Conservation (phyloP, 768 basidiomycete species). For the Russula sp. region DNA sequence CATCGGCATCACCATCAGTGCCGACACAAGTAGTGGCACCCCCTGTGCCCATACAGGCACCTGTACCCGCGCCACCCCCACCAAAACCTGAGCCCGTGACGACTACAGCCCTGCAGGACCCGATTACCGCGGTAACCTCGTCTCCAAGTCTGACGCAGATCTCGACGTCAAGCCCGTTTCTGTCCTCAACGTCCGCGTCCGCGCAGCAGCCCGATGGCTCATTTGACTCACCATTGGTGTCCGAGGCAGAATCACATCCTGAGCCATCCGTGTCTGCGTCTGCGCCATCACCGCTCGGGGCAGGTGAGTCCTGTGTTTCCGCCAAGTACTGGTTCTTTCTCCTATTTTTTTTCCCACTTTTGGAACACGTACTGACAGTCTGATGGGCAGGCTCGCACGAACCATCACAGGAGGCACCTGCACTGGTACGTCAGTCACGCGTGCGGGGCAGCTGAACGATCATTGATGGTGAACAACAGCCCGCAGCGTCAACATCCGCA, state of each 20-base stretch:
- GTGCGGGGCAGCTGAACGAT: background rate
- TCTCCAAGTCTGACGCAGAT: constrained; percentile 85
- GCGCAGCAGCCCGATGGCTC: constrained; percentile 61
- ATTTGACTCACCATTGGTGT: constrained; percentile 67
- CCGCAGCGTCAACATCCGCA: background rate
- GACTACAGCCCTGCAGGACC: constrained; percentile 30
- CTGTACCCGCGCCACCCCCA: constrained; percentile 33
- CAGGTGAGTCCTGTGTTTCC: constrained; percentile 2
- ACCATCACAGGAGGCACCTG: constrained; percentile 8
- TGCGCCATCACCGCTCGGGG: constrained; percentile 51
- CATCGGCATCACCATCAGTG: constrained; percentile 26
- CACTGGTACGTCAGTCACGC: constrained; percentile 6
- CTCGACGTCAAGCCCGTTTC: constrained; percentile 73
- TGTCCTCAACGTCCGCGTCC: constrained; percentile 62
- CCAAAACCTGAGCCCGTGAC: constrained; percentile 28
- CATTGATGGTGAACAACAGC: constrained; percentile 5
- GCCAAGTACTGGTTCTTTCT: background rate
- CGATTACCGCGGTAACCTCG: constrained; percentile 40
- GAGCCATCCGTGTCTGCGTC: constrained; percentile 40
- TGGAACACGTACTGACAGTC: constrained; percentile 3
- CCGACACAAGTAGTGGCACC: constrained; percentile 36
- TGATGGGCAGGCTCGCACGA: constrained; percentile 7
- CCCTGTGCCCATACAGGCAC: constrained; percentile 35
- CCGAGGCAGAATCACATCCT: constrained; percentile 49
- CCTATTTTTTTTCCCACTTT: background rate